Percentiles rank a stretch among this genome's conserved stretches.
phyloP scores from a whole-genome alignment of 2,329 filamentous ascomycete species.

The Colletotrichum sublineola region DNA sequence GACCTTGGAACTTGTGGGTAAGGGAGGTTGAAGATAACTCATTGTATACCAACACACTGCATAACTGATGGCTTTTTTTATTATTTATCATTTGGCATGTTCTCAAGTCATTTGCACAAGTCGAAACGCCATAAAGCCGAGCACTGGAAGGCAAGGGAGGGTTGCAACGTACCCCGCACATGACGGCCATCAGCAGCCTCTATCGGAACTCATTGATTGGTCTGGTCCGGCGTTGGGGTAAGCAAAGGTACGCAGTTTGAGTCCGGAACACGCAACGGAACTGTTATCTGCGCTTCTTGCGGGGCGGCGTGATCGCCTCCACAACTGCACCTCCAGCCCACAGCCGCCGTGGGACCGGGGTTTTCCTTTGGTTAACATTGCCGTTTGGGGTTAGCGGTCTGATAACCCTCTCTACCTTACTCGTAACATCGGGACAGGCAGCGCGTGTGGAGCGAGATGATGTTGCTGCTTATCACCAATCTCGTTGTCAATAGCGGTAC shows the following conservation, averaged over 20 bases:
- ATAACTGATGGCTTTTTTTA: background rate
- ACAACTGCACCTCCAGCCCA: conserved; percentile 5
- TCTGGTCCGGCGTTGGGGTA: background rate
- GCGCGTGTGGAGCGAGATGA: background rate
- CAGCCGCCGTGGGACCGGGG: conserved; percentile 1
- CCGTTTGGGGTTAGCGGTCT: conserved; percentile 19
- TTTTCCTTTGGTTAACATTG: conserved; percentile 33
- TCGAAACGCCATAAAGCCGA: background rate
- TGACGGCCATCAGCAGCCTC: background rate
- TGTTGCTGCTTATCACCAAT: background rate
- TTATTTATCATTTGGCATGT: background rate
- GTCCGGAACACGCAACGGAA: background rate
- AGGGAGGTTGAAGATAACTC: background rate
- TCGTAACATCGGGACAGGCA: background rate
- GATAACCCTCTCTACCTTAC: conserved; percentile 2
- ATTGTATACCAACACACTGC: conserved; percentile 4
- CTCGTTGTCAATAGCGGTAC: background rate
- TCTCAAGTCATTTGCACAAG: background rate
- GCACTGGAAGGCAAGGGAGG: background rate
- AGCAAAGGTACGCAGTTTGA: background rate
- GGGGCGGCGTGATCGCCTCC: conserved; percentile 19
- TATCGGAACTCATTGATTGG: background rate
- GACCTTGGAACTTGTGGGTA: conserved; percentile 21
- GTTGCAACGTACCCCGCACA: background rate
- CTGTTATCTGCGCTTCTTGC: conserved; percentile 9